Base-by-base conservation (phyloP, 768 basidiomycete species). In the Phaffia australis region DNA sequence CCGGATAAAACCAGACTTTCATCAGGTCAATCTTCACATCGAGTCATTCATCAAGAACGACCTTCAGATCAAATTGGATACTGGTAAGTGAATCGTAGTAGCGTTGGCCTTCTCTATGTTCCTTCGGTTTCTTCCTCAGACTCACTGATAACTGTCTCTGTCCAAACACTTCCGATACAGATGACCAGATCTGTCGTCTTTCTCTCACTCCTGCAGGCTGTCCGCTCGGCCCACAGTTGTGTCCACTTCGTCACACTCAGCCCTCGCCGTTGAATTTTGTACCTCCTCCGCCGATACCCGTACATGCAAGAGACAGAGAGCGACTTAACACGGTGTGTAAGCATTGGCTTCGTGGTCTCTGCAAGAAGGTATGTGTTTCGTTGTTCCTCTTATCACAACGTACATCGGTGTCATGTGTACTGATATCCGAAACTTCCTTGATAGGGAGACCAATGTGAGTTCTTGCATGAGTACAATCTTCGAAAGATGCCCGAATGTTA, bases 401-500 rank as follows among this genome's bases (percentile, higher is more conserved):
- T 56, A 29, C 14, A 11, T 56, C 9, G 11, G n/a, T 56, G 11
- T 56, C 54, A 56, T 56, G 30, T 57, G 56, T 25, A 18, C 51
- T 42, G 35, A 42, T 42, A 42, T 42, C 6, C 1, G 27, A 30
- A 7, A 14, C 21, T 15, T 8, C 25, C 30, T 11, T 21, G n/a
- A 9, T 56, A 67, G 77, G 94, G 92, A 62, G 88, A 93, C 74
- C 86, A 87, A 29, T 99, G 95, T 79, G 95, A 98, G 79, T 99
- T 98, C 77, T 81, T 98, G 74, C 95, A 99, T 78, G 95, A 98
- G 79, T 99, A 97, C 80, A 95, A 98, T 75, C 82, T 99, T 60
- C 80, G 95, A 67, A 86, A 89, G 69, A 98, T 98, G 93, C 95
- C 95, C 7, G 90, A 97, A 75, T 98, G 95, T 73, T 95, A 91